Conservation (phyloP, 306 rosid genomes). For the Corylus americana region DNA sequence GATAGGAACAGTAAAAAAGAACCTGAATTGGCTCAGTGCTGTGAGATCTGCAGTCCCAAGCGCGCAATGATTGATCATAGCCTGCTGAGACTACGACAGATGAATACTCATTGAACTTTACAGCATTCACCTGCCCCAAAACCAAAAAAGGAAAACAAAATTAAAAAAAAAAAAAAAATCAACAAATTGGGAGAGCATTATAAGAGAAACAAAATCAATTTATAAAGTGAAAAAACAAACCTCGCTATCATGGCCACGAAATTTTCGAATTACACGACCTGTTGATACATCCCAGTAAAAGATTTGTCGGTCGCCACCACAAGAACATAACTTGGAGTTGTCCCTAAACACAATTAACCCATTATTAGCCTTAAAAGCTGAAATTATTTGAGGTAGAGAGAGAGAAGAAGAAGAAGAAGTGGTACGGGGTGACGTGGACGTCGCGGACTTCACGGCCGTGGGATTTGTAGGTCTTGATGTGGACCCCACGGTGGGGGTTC, state of each 20-base stretch:
- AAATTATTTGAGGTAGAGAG: neutral
- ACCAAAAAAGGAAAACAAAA: neutral
- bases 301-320: conserved; percentile 87
- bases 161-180: neutral
- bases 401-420: conserved; percentile 7
- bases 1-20: neutral
- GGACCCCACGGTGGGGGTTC: conserved; percentile 96
- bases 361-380: neutral
- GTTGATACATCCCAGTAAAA: conserved; percentile 91
- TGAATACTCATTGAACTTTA: conserved; percentile 73
- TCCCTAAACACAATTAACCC: conserved; percentile 45
- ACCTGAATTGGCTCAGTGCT: conserved; percentile 90
- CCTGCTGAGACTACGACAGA: conserved; percentile 91
- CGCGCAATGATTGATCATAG: conserved; percentile 88
- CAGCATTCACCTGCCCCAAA: conserved; percentile 67
- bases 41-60: conserved; percentile 96
- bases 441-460: conserved; percentile 91
- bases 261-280: conserved; percentile 80
- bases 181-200: neutral
- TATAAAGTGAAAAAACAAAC: conserved; percentile 18
- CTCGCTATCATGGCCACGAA: conserved; percentile 90
- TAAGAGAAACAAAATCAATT: neutral
- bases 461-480: conserved; percentile 87
- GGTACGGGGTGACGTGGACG: conserved; percentile 74
- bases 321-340: conserved; percentile 78